Evolutionary conservation across 1,284 basidiomycete genomes (phyloP).

Genomic region (Dichomitus squalens): DNA sequence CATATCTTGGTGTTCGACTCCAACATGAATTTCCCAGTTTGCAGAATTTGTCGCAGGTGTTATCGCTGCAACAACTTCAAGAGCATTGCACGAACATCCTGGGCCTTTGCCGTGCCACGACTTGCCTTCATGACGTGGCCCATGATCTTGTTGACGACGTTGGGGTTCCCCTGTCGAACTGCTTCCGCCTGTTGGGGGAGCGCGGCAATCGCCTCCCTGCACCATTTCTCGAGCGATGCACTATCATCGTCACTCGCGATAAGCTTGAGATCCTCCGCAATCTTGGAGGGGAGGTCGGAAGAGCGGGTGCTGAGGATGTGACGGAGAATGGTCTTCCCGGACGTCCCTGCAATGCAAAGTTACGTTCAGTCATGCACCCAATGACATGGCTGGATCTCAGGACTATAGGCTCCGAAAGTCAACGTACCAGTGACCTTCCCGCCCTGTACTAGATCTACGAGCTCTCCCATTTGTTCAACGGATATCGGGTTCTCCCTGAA

Average conservation of each 20-base stretch:
- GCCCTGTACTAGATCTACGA: slow-evolving; percentile 77
- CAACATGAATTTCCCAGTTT: background rate
- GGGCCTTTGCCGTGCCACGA: slow-evolving; percentile 77
- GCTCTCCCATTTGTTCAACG: slow-evolving; percentile 66
- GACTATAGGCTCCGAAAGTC: background rate
- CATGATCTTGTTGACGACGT: slow-evolving; percentile 87
- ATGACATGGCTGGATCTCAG: background rate
- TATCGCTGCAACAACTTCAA: slow-evolving; percentile 42
- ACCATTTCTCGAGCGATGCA: slow-evolving; percentile 52
- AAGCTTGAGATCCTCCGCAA: slow-evolving; percentile 56
- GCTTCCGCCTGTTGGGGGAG: slow-evolving; percentile 75
- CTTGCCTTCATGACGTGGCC: slow-evolving; percentile 90
- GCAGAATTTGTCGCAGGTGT: background rate
- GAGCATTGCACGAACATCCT: slow-evolving; percentile 46
- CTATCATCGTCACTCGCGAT: slow-evolving; percentile 38
- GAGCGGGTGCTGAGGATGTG: slow-evolving; percentile 58
- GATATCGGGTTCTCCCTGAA: slow-evolving; percentile 70
- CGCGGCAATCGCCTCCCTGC: slow-evolving; percentile 62
- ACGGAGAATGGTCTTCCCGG: slow-evolving; percentile 70
- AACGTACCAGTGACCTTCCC: slow-evolving; percentile 67
- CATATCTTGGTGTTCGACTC: background rate
- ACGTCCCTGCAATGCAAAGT: slow-evolving; percentile 50
- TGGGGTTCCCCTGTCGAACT: slow-evolving; percentile 73
- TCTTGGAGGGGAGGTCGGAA: slow-evolving; percentile 37
- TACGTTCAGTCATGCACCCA: background rate